phyloP scores from a whole-genome alignment of 176 grass and related monocot genomes.

The Ensete ventricosum region DNA sequence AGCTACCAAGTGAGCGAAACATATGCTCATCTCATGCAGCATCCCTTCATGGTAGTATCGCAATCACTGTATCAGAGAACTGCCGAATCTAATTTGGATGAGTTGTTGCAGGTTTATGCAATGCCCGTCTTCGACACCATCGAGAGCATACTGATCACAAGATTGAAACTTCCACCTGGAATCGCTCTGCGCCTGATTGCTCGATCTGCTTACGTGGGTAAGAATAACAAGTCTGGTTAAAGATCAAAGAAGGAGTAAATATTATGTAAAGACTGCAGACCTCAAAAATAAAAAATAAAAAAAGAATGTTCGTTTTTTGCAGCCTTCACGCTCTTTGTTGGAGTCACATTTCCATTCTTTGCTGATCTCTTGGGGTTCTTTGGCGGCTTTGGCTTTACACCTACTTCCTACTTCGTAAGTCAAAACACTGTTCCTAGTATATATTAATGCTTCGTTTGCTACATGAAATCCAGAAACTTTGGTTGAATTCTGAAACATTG shows the following conservation, averaged over 20 bases:
- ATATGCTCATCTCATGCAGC: not conserved
- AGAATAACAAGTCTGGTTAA: not conserved
- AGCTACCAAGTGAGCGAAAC: conserved; percentile 20
- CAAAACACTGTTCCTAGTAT: not conserved
- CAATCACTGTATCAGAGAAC: too few relatives aligned
- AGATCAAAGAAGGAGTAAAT: too few relatives aligned
- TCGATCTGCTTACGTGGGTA: conserved; percentile 19
- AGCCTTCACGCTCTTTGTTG: conserved; percentile 5
- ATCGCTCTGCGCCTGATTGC: conserved; percentile 4
- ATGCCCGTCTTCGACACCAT: conserved; percentile 18
- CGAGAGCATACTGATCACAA: not conserved
- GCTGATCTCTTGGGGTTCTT: conserved; percentile 3
- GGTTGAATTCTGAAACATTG: not conserved
- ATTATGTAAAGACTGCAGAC: not conserved
- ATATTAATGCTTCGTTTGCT: too few relatives aligned
- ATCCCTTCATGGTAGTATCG: too few relatives aligned
- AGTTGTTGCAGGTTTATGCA: conserved; percentile 10
- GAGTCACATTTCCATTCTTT: conserved; percentile 5
- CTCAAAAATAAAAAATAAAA: not conserved
- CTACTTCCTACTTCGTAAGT: conserved; percentile 17
- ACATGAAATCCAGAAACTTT: not conserved
- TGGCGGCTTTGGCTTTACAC: conserved; percentile 8
- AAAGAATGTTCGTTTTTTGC: not conserved
- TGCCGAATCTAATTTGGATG: not conserved
- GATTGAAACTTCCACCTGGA: conserved; percentile 3